These are phyloP conservation scores for Zelonia costaricensis DNA, from an alignment of 208 protist species.

Conservation along the genomic window DNA sequence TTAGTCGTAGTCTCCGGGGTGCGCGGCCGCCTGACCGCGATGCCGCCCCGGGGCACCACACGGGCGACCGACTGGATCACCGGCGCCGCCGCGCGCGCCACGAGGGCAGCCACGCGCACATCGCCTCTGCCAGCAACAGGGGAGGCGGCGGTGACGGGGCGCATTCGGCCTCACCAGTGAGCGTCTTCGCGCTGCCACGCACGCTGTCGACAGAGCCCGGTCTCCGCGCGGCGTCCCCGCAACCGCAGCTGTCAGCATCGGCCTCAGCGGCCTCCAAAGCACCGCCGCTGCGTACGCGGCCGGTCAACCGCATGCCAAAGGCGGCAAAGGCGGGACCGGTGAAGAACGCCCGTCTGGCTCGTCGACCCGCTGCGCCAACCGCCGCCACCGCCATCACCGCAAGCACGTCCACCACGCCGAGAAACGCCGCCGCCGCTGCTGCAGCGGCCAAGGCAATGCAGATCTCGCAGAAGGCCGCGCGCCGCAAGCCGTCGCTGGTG, in stretches of 20 bases:
- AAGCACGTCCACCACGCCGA: neutral
- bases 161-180: neutral
- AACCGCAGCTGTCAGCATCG: no score
- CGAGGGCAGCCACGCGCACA: neutral
- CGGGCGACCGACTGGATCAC: neutral
- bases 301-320: neutral
- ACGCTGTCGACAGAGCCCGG: neutral
- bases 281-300: neutral
- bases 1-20: no score
- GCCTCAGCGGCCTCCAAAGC: no score
- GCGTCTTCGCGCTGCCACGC: conserved; percentile 14
- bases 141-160: neutral
- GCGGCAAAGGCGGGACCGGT: no score
- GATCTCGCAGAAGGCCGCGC: neutral
- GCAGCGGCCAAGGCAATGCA: neutral
- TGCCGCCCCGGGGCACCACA: no score
- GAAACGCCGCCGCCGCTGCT: neutral
- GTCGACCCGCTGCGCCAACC: no score
- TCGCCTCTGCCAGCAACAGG: neutral
- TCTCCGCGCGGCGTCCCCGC: neutral
- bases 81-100: neutral
- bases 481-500: conserved; percentile 5
- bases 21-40: no score
- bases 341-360: no score
- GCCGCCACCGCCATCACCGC: no score